phyloP scores from a whole-genome alignment of 2,329 filamentous ascomycete genomes.

The Botrytis deweyae region DNA sequence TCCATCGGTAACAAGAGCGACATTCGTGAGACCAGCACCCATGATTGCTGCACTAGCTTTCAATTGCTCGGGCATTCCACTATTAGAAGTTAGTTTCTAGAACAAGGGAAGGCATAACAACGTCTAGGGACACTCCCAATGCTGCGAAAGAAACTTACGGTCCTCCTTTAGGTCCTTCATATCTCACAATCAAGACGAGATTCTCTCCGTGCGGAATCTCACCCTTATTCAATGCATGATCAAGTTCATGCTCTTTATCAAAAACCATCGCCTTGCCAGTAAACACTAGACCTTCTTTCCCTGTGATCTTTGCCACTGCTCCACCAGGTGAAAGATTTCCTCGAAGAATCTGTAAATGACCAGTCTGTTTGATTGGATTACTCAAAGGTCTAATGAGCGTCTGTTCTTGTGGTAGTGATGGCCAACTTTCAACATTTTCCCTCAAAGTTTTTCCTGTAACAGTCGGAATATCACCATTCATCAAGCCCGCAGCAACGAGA shows the following conservation, averaged over 20 bases:
- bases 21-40: conserved; percentile 83
- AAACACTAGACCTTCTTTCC: conserved; percentile 86
- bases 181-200: conserved; percentile 84
- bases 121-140: too few relatives aligned
- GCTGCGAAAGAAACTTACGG: conserved; percentile 45
- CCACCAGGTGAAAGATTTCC: conserved; percentile 88
- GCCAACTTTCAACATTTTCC: conserved; percentile 76
- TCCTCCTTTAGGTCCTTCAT: conserved; percentile 90
- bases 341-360: conserved; percentile 83
- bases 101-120: background rate
- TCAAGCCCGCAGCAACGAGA: conserved; percentile 70
- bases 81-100: background rate
- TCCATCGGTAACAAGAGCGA: conserved; percentile 90
- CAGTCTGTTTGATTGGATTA: conserved; percentile 75
- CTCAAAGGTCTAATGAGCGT: conserved; percentile 76
- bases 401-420: conserved; percentile 74
- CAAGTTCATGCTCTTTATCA: conserved; percentile 78
- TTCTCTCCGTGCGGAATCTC: conserved; percentile 72
- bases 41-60: conserved; percentile 87
- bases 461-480: conserved; percentile 77
- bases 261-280: conserved; percentile 80
- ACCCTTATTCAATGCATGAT: conserved; percentile 69
- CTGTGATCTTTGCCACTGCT: conserved; percentile 93
- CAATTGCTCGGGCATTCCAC: conserved; percentile 91
- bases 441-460: conserved; percentile 82